Evolutionary conservation across 768 basidiomycete genomes (phyloP).

Genomic region (Pholiota molesta): DNA sequence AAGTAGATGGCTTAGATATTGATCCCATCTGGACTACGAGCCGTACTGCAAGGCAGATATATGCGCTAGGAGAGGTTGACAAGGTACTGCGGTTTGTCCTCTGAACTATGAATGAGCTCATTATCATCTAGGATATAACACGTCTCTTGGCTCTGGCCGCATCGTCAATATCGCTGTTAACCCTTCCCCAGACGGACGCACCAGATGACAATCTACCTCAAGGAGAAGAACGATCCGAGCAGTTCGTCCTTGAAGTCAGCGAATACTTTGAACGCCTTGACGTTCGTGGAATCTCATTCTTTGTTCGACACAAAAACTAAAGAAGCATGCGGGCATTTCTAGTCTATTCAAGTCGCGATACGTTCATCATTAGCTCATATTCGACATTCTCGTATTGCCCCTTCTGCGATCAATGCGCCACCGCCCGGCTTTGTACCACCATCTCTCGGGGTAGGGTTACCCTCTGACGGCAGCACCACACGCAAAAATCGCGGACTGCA

Average conservation of each 20-base stretch:
- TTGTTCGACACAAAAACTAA: not conserved
- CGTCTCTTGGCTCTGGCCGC: constrained; percentile 76
- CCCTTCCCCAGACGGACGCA: constrained; percentile 80
- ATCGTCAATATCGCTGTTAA: constrained; percentile 77
- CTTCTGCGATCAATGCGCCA: constrained; percentile 86
- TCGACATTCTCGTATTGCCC: constrained; percentile 79
- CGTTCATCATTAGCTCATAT: constrained; percentile 83
- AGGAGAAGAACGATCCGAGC: constrained; percentile 83
- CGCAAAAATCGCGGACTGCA: constrained; percentile 65
- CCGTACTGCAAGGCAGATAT: constrained; percentile 80
- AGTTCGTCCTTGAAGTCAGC: constrained; percentile 83
- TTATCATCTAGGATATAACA: constrained; percentile 66
- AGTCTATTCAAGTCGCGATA: constrained; percentile 78
- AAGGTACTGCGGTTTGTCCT: constrained; percentile 43
- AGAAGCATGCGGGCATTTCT: constrained; percentile 7
- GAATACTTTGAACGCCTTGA: constrained; percentile 86
- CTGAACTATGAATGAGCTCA: not conserved
- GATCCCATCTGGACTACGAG: constrained; percentile 85
- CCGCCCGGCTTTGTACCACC: constrained; percentile 74
- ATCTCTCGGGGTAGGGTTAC: constrained; percentile 77
- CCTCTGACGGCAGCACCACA: constrained; percentile 40
- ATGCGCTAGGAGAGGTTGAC: constrained; percentile 78
- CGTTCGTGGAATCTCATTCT: constrained; percentile 41
- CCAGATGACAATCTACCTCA: constrained; percentile 71
- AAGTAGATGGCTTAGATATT: constrained; percentile 46